Evolutionary conservation across 768 basidiomycete species (phyloP).

Genomic region (Hydnomerulius pinastri): DNA sequence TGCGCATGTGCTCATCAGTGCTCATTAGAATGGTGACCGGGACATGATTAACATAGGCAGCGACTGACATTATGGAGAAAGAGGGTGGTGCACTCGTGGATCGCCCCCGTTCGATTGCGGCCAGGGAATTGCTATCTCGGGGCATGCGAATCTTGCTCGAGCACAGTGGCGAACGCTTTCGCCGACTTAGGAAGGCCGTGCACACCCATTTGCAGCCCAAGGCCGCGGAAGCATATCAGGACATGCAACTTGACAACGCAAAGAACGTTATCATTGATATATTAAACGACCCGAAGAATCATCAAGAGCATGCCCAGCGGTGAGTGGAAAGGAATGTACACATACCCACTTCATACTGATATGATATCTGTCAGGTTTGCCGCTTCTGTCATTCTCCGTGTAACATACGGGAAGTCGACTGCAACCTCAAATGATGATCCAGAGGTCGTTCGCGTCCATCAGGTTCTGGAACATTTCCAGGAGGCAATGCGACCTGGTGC

Average conservation of each 20-base stretch:
- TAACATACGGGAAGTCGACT: constrained; percentile 26
- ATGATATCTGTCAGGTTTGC: constrained; percentile 21
- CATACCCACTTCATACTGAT: neutral
- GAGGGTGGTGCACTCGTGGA: constrained; percentile 51
- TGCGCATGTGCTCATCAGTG: neutral
- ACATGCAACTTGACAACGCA: constrained; percentile 41
- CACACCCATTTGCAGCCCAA: constrained; percentile 56
- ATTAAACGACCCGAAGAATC: constrained; percentile 31
- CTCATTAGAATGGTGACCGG: neutral
- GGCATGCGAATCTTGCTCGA: constrained; percentile 54
- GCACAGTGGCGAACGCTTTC: constrained; percentile 52
- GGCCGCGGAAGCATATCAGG: constrained; percentile 42
- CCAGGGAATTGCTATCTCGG: constrained; percentile 51
- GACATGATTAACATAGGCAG: constrained; percentile 39
- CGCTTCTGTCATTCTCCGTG: constrained; percentile 21
- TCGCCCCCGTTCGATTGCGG: constrained; percentile 51
- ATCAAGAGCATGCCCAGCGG: constrained; percentile 49
- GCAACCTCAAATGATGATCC: constrained; percentile 23
- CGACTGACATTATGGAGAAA: constrained; percentile 61
- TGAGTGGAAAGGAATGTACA: constrained; percentile 20
- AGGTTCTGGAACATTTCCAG: constrained; percentile 24
- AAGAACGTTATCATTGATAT: constrained; percentile 28
- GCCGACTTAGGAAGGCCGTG: constrained; percentile 53
- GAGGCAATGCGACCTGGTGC: constrained; percentile 32
- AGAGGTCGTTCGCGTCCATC: constrained; percentile 19